phyloP scores from a whole-genome alignment of 176 grass and related monocot genomes.

The Eleusine indica region DNA sequence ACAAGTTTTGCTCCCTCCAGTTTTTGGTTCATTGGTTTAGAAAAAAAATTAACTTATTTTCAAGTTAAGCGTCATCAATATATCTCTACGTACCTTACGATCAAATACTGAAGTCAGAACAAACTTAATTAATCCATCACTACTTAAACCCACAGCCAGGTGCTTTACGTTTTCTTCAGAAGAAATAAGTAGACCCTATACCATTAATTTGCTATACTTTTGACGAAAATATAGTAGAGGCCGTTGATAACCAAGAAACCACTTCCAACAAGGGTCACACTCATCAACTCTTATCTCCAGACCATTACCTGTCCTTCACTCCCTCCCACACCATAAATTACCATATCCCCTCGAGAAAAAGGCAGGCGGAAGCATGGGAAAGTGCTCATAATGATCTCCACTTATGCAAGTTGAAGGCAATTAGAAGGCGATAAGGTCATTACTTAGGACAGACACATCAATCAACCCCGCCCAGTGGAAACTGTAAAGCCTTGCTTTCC shows the following conservation, averaged over 20 bases:
- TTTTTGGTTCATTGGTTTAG: no score
- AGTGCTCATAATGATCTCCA: slow-evolving; percentile 38
- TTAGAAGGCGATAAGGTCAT: slow-evolving; percentile 37
- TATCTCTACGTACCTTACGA: background rate
- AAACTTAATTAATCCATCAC: background rate
- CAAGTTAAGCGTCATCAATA: no score
- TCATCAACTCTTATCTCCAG: slow-evolving; percentile 33
- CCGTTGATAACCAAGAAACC: slow-evolving; percentile 10
- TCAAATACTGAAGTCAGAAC: background rate
- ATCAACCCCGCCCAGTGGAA: slow-evolving; percentile 35
- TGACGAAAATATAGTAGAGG: background rate
- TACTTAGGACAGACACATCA: slow-evolving; percentile 2
- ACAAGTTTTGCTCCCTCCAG: no score
- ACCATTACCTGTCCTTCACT: slow-evolving; percentile 27
- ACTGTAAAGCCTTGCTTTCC: slow-evolving; percentile 42
- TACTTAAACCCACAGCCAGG: background rate
- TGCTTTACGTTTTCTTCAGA: background rate
- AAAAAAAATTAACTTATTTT: no score
- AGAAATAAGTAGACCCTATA: background rate
- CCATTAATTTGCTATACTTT: background rate
- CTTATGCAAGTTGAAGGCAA: slow-evolving; percentile 15
- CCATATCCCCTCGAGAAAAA: slow-evolving; percentile 36
- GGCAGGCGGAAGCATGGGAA: slow-evolving; percentile 21
- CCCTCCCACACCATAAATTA: slow-evolving; percentile 24
- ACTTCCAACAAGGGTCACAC: slow-evolving; percentile 26